Evolutionary conservation across 331 rosid genomes (phyloP).

Genomic region (Ulmus americana): DNA sequence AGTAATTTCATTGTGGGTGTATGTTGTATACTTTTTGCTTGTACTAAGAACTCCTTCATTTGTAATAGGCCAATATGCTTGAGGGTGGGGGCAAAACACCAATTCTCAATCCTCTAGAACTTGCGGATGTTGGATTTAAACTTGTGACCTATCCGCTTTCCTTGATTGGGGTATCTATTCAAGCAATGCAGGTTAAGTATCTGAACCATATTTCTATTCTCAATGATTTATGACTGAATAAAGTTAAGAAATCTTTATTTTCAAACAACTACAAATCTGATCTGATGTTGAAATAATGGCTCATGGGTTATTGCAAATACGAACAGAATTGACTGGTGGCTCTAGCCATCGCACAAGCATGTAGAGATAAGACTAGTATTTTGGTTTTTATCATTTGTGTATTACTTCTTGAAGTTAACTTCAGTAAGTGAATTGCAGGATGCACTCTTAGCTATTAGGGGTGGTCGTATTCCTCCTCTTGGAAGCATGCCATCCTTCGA

Average conservation of each 20-base stretch:
- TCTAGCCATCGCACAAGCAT: not conserved
- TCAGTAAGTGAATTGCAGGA: slow-evolving; percentile 44
- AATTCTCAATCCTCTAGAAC: slow-evolving; percentile 62
- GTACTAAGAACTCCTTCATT: slow-evolving; percentile 7
- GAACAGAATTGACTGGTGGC: not conserved
- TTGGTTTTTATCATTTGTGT: not conserved
- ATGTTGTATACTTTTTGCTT: too few relatives aligned
- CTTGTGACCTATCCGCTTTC: slow-evolving; percentile 85
- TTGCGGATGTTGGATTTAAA: slow-evolving; percentile 74
- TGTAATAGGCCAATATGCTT: slow-evolving; percentile 82
- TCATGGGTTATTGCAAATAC: too few relatives aligned
- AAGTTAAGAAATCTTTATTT: too few relatives aligned
- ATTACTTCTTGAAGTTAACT: not conserved
- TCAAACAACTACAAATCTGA: too few relatives aligned
- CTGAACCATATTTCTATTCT: slow-evolving; percentile 9
- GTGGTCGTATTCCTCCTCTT: slow-evolving; percentile 89
- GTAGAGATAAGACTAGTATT: not conserved
- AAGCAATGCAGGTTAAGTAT: slow-evolving; percentile 77
- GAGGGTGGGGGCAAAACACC: slow-evolving; percentile 99
- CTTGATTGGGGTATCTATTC: slow-evolving; percentile 76
- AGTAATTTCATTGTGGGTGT: too few relatives aligned
- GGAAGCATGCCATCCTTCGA: slow-evolving; percentile 91
- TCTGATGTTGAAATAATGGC: too few relatives aligned
- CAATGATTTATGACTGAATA: too few relatives aligned
- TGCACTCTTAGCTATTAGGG: slow-evolving; percentile 62